These are phyloP conservation scores for Boeremia exigua DNA, from an alignment of 2,329 filamentous ascomycete species.

Conservation along the genomic window DNA sequence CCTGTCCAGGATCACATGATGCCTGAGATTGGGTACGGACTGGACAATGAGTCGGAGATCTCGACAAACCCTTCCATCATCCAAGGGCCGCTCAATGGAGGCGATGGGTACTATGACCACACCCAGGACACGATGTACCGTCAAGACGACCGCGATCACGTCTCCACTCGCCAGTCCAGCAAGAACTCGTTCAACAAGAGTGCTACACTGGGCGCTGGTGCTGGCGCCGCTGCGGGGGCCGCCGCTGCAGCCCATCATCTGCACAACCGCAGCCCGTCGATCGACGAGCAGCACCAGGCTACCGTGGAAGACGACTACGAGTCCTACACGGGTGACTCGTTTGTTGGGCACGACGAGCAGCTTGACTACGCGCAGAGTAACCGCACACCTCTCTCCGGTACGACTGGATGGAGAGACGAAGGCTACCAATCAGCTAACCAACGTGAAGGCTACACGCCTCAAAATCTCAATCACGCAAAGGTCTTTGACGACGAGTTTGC, in stretches of 20 bases:
- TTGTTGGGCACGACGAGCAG: conserved; percentile 44
- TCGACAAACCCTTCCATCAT: conserved; percentile 87
- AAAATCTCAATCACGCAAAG: conserved; percentile 54
- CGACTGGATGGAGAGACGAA: conserved; percentile 72
- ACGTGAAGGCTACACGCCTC: conserved; percentile 57
- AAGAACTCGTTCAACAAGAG: conserved; percentile 39
- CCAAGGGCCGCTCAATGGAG: conserved; percentile 71
- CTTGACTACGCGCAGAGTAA: conserved; percentile 38
- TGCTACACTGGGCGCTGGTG: conserved; percentile 50
- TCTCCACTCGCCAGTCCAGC: conserved; percentile 37
- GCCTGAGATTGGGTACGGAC: conserved; percentile 75
- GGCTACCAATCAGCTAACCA: conserved; percentile 85
- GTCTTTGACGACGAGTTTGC: conserved; percentile 61
- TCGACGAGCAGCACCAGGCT: conserved; percentile 43
- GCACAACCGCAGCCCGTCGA: conserved; percentile 35
- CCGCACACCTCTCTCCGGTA: conserved; percentile 52
- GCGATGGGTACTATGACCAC: conserved; percentile 51
- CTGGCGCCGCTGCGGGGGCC: conserved; percentile 62
- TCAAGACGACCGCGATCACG: conserved; percentile 45
- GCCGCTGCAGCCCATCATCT: conserved; percentile 57
- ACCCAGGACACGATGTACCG: conserved; percentile 43
- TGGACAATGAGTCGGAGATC: conserved; percentile 67
- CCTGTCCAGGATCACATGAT: conserved; percentile 73
- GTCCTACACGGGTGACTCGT: conserved; percentile 42
- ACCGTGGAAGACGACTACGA: conserved; percentile 48